Evolutionary conservation across 495 filamentous ascomycete species (phyloP), one percentile per base, ranked within the genome.

Genomic region (Lepidopterella palustris): DNA sequence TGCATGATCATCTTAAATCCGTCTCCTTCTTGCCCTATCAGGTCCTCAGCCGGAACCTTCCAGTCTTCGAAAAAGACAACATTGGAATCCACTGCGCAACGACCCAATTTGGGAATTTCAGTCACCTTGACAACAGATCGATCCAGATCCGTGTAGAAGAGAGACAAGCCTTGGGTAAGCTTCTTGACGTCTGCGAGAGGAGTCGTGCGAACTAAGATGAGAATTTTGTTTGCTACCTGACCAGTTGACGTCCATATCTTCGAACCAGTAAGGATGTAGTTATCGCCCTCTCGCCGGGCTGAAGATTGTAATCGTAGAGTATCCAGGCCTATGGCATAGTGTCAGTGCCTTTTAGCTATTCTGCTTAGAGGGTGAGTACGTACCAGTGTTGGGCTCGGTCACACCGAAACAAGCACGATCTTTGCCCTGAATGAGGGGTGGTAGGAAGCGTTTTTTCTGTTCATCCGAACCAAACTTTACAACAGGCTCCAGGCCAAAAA

Each of bases 221-320:
- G 60, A n/a, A 68, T 63, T 57, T 70, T 70, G 49, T 68, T 60
- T 4, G 68, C 68, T 13, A 57, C 57, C 54, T 70, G 65, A 0
- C 65, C 68, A 15, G 65, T 68, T 4, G 66, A 66, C 3, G 63
- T 70, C 68, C 68, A 70, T 45, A 70, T 70, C 58, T 70, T 70
- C 40, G 58, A 63, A 26, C 68, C 68, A 25, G 59, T 63, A 5
- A 68, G 47, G 8, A 58, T 42, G 52, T 70, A 70, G 15, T 50
- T 24, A 42, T 68, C 59, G 4, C 64, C 66, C 10, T 68, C 49
- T 23, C 53, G 53, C 13, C 42, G 57, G 10, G 68, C 68, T 21
- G 58, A 35, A 3, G 62, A 63, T 50, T 68, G 66, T 24, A 70
- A 45, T 45, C 64, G 63, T 31, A 70, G 55, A n/a, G 68, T 70